phyloP scores from a whole-genome alignment of 2,329 filamentous ascomycete species.

The Phialocephala subalpina region DNA sequence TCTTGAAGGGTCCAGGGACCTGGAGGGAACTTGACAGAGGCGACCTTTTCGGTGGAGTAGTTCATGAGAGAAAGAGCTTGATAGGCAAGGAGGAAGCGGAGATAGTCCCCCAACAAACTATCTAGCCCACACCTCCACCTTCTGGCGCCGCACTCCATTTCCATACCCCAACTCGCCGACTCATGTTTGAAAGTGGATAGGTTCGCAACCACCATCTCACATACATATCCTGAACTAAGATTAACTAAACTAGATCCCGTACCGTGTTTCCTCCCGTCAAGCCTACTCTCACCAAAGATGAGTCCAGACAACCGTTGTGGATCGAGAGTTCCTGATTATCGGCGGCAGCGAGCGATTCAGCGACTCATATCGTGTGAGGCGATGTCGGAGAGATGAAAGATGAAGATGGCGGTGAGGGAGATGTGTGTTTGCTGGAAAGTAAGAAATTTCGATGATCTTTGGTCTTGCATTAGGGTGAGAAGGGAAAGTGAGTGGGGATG shows the following conservation, averaged over 20 bases:
- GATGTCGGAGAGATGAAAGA: not conserved
- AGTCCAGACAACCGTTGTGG: not conserved
- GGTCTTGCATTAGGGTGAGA: not conserved
- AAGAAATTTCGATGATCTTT: not conserved
- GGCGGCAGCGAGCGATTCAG: constrained; percentile 2
- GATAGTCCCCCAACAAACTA: not conserved
- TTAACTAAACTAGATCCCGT: not conserved
- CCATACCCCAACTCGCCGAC: too few species aligned
- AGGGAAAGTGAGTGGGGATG: not conserved
- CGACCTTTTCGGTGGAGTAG: not conserved
- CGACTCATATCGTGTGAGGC: not conserved
- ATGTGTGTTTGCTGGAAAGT: not conserved
- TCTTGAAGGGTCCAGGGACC: not conserved
- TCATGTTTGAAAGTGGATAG: too few species aligned
- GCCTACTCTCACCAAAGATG: not conserved
- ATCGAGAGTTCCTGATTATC: not conserved
- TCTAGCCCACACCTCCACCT: not conserved
- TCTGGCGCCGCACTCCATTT: too few species aligned
- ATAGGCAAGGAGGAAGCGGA: not conserved
- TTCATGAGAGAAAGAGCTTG: not conserved
- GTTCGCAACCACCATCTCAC: too few species aligned
- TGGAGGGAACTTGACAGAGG: not conserved
- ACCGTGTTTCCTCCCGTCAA: not conserved
- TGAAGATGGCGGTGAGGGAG: not conserved
- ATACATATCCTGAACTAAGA: too few species aligned